Base-by-base conservation (phyloP, 371 early-diverging fungal genomes). In the Mortierella sp. region DNA sequence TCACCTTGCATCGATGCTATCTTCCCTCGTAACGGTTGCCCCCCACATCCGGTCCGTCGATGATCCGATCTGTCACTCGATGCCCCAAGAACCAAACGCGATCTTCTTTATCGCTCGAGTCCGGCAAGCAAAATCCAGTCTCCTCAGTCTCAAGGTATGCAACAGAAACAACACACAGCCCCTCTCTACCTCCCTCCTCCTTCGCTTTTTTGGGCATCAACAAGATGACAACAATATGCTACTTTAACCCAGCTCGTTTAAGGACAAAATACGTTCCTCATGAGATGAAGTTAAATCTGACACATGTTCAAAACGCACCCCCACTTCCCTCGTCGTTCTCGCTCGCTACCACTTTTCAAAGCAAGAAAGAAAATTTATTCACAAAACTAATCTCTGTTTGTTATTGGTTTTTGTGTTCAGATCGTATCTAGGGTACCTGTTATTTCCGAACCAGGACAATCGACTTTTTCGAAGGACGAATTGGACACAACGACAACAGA, bases 181-280 rank as follows among this genome's bases (percentile, higher is more conserved):
- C n/a, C 10, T 4, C 19, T 4, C 64, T 26, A 10, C 22, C 39
- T 19, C 8, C 39, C n/a, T 22, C 14, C n/a, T 8, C n/a, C 19
- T 19, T 40, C 40, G 14, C 7, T 11, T 37, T 41, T 61, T 31
- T 34, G 37, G 37, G 61, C 61, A 61, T 61, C 61, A 65, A 41
- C n/a, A 65, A 41, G 65, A 65, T 65, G 69, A 69, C 37, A 69
- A 14, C 69, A 44, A n/a, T 69, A 53, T 69, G 69, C 69, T 69
- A 69, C 61, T 61, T 69, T 69, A 69, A 69, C 69, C 69, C 69
- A 69, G 69, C 69, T 69, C 69, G 69, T 69, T 69, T 40, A 69
- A 69, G 69, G 69, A 69, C 69, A 69, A 69, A 13, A 69, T 69
- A 69, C 69, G 69, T 69, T 55, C 69, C 69, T 69, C 52, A 69